These are phyloP conservation scores for Colletotrichum musae DNA, from an alignment of 2,329 filamentous ascomycete genomes.

Conservation along the genomic window DNA sequence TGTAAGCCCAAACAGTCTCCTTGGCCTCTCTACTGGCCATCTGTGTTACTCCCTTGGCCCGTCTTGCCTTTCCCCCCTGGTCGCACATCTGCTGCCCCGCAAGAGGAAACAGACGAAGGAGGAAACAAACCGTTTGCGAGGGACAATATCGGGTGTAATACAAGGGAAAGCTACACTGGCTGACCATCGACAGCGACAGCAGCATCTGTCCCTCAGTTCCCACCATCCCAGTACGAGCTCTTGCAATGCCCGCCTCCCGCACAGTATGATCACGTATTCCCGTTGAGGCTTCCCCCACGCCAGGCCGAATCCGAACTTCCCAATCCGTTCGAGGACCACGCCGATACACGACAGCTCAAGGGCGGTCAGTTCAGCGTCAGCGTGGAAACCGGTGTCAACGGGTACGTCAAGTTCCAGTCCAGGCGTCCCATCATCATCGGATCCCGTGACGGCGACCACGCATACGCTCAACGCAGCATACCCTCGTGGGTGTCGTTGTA, in stretches of 20 bases:
- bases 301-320: background rate
- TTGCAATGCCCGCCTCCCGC: background rate
- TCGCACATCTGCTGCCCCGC: background rate
- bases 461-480: background rate
- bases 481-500: background rate
- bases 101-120: background rate
- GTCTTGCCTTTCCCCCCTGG: background rate
- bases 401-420: conserved; percentile 39
- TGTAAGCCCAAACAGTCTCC: conserved; percentile 18
- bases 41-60: background rate
- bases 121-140: background rate
- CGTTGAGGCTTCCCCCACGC: background rate
- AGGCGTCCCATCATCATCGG: background rate
- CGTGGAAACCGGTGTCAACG: conserved; percentile 29
- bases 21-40: background rate
- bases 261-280: background rate
- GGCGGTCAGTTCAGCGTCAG: conserved; percentile 13
- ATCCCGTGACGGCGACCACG: background rate
- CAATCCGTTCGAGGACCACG: conserved; percentile 40
- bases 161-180: background rate
- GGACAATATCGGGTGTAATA: background rate
- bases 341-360: conserved; percentile 18
- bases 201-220: background rate
- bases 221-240: background rate
- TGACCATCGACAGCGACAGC: background rate